Evolutionary conservation across 768 basidiomycete species (phyloP).

Genomic region (Galerina sulciceps): DNA sequence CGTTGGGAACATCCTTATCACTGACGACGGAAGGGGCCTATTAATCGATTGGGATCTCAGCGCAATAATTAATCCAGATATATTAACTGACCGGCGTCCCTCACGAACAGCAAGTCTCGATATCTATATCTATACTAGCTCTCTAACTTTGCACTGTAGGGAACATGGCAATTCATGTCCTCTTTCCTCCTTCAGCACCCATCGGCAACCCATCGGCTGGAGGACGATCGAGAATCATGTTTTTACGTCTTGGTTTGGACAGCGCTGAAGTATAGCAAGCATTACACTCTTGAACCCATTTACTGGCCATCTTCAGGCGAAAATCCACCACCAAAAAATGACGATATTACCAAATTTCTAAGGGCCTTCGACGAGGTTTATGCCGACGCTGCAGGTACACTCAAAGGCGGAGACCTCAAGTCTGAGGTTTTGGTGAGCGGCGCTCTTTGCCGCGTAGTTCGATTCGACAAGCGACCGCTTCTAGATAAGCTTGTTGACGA

Average conservation of each 20-base stretch:
- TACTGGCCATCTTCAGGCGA: too few relatives aligned
- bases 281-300: background rate
- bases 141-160: constrained; percentile 19
- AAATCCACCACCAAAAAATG: too few relatives aligned
- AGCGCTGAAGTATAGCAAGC: constrained; percentile 1
- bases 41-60: constrained; percentile 30
- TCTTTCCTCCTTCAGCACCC: constrained; percentile 14
- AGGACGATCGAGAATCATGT: constrained; percentile 36
- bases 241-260: constrained; percentile 13
- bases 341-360: background rate
- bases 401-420: background rate
- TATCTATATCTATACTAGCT: background rate
- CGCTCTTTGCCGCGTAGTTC: background rate
- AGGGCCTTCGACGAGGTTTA: background rate
- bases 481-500: background rate
- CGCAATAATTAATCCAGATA: background rate
- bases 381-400: background rate
- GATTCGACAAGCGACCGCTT: background rate
- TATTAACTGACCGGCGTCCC: background rate
- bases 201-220: constrained; percentile 18
- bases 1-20: constrained; percentile 26
- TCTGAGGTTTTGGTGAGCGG: background rate
- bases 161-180: constrained; percentile 38
- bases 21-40: constrained; percentile 16
- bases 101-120: constrained; percentile 18